Evolutionary conservation across 345 rosid genomes (phyloP), one percentile per base, ranked within the genome.

Genomic region (Dimocarpus longan): DNA sequence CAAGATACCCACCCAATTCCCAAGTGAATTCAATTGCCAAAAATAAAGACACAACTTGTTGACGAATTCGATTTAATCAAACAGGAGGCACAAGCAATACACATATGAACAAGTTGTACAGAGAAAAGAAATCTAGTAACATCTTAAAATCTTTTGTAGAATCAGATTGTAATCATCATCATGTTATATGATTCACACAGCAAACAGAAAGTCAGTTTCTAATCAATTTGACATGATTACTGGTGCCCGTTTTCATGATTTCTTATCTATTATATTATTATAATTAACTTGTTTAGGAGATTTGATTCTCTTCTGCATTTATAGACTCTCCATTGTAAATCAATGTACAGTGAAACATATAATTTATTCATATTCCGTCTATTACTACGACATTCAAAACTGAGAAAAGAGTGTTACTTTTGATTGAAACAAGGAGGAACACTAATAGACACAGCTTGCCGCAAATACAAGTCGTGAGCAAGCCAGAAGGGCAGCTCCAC

Each of bases 401-500:
- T 60, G 26, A 8, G 21, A 59, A 19, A 60, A n/a, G 68, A 1
- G 4, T 10, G 39, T 88, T 88, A 91, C 98, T 89, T 89, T 70
- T 89, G 91, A 73, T 93, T 88, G 79, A 92, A 95, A 86, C 93
- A 95, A 37, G 88, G 76, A 32, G 97, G 98, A 71, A 88, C 89
- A 75, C 80, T 82, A 12, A 89, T 84, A n/a, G 92, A 76, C 21
- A 84, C 87, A 68, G 90, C 93, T 83, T 95, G 90, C 76, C 97
- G 88, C 84, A 85, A 71, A 81, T 86, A 78, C 78, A 95, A 82
- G 80, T 91, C 98, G 16, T 82, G 87, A 65, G 96, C 93, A 80
- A 95, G 95, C 98, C 99, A 93, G 70, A 92, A 86, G 18, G 93
- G 98, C 42, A 93, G 71, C 89, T 92, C 98, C 0, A 87, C 82